Base-by-base conservation (phyloP, 2,329 filamentous ascomycete genomes). In the Pseudogymnoascus destructans region DNA sequence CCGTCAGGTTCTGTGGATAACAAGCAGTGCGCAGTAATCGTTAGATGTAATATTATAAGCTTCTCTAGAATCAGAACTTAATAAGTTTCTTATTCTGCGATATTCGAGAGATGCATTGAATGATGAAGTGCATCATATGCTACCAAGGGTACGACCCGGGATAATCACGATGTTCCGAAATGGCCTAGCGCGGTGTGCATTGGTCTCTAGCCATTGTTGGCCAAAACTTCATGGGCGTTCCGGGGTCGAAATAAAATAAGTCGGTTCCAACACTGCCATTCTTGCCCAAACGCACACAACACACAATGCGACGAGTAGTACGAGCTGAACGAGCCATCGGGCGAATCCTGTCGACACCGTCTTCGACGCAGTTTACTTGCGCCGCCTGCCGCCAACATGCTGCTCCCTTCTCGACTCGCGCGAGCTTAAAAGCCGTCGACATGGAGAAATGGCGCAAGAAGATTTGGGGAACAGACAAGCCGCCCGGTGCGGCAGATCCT, bases 401-500 rank as follows among this genome's bases (percentile, higher is more conserved):
- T 15, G 58, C 64, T 49, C 58, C 66, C 27, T 69, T 69, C 55
- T 69, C 68, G 6, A 69, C 66, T 23, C 63, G 61, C 62, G 23
- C 36, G 52, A 64, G 21, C 59, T 59, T 58, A 63, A 62, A 59
- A 36, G 62, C 30, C 54, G 32, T 58, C 57, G 66, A 75, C 59
- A 73, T 72, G 54, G 74, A 78, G 60, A 73, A 71, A 59, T 64
- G 77, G 56, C 73, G 76, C 58, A 68, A 70, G 61, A 75, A 71
- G 64, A 66, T 79, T 60, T 78, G 75, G 76, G 75, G 75, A 5
- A 75, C 73, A 19, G 74, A 78, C 46, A 70, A 73, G 17, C 75
- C 76, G 11, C 75, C 75, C 8, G 76, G 75, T 21, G 58, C 70
- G 25, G 68, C 73, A 58, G 74, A 79, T 65, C 75, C 76, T 0